Conservation (phyloP, 768 basidiomycete species). For the Naganishia vaughanmartiniae region DNA sequence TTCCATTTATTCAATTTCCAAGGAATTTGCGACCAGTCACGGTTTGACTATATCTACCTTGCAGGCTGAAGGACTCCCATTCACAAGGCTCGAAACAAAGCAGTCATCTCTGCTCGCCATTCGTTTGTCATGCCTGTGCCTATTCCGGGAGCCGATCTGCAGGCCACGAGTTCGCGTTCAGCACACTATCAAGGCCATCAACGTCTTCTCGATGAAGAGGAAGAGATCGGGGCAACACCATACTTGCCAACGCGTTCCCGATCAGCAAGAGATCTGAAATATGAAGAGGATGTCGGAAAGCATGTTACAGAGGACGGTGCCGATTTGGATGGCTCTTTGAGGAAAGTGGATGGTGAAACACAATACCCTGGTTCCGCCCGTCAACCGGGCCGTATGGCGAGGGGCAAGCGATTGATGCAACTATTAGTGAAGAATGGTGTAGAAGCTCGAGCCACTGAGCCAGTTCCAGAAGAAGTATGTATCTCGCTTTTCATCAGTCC, state of each 20-base stretch:
- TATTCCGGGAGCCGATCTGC: conserved; percentile 21
- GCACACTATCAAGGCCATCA: conserved; percentile 19
- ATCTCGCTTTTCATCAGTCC: neutral
- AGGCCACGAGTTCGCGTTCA: conserved; percentile 8
- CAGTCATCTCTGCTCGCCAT: neutral
- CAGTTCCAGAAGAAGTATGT: conserved; percentile 44
- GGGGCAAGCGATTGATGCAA: conserved; percentile 32
- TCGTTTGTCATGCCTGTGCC: conserved; percentile 26
- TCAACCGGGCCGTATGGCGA: conserved; percentile 31
- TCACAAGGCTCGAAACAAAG: neutral
- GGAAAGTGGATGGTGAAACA: neutral
- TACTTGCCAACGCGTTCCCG: neutral
- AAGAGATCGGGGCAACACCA: neutral
- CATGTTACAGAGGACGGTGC: neutral
- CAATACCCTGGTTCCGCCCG: neutral
- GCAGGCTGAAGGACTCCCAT: neutral
- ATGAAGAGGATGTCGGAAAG: neutral
- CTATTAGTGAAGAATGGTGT: conserved; percentile 44
- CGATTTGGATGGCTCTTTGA: neutral
- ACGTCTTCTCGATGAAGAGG: conserved; percentile 28
- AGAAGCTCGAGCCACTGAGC: conserved; percentile 45
- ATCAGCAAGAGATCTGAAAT: neutral
- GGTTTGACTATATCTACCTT: neutral
- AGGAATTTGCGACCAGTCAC: neutral
- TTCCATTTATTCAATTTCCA: neutral